Base-by-base conservation (phyloP, 257 asterid genomes). In the Knoxia roxburghii region DNA sequence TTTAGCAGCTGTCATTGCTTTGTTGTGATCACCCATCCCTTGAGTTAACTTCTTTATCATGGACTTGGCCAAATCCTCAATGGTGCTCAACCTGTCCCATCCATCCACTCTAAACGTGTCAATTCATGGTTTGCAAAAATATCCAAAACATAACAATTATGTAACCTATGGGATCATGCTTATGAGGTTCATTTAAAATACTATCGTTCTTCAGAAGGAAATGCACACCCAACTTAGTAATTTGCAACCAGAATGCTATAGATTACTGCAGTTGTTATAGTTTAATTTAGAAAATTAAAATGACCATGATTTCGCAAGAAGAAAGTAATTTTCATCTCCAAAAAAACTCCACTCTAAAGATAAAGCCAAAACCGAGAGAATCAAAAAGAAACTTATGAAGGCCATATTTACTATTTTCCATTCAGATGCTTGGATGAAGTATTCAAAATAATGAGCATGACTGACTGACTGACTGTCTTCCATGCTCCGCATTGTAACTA, bases 21-120 rank as follows among this genome's bases (percentile, higher is more conserved):
- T 90, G 73, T 86, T 88, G 81, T 88, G 95, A 69, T 87, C 98
- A n/a, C 85, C 76, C 96, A 88, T 90, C 71, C 95, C 97, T 73
- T 92, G 96, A 61, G 95, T 86, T 81, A 92, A 75, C 75, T 92
- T 92, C 88, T 92, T 92, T 69, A 78, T 87, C 95, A 86, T 86
- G 9, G 96, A 78, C 76, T 79, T 89, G 35, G 97, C 80, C 73
- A 92, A 80, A 63, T 89, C 96, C 81, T 86, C 96, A 72, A 79
- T 73, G 33, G 83, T 89, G 79, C 83, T 83, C 86, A 92, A 85
- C 80, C 98, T 92, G 82, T 80, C 74, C 65, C 77, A 75, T 73
- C 23, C 64, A 82, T 71, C 59, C 71, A 70, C 66, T 72, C 61
- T 65, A 72, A 45, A 68, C 61, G 32, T 65, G 61, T 75, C 70